Percentiles rank a stretch among this genome's conserved stretches.
Conservation (phyloP, 768 basidiomycete species). For the Pleurotus eryngii region DNA sequence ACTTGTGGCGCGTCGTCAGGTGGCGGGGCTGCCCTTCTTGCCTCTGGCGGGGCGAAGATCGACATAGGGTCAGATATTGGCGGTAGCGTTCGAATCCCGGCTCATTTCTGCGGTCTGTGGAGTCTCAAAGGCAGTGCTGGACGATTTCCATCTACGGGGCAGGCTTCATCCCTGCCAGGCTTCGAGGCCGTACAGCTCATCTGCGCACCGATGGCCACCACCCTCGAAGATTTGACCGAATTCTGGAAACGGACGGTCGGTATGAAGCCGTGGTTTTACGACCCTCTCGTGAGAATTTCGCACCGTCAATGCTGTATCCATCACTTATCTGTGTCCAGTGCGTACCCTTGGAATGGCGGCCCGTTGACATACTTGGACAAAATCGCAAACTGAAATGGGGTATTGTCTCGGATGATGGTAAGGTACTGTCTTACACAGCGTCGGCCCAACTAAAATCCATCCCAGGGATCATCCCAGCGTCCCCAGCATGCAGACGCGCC, state of each 20-base stretch:
- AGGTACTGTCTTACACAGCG: conserved; percentile 10
- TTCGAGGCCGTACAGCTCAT: conserved; percentile 54
- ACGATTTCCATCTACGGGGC: conserved; percentile 54
- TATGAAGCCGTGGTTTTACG: conserved; percentile 67
- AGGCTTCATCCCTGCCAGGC: conserved; percentile 43
- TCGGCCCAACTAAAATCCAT: not conserved
- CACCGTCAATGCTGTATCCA: conserved; percentile 12
- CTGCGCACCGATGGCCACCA: conserved; percentile 59
- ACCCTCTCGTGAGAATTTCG: conserved; percentile 42
- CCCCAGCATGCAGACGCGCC: conserved; percentile 61
- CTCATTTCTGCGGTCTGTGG: conserved; percentile 72
- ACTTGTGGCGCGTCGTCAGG: conserved; percentile 65
- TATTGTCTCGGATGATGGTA: conserved; percentile 53
- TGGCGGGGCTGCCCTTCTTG: conserved; percentile 66
- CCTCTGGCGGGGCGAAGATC: conserved; percentile 59
- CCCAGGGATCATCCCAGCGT: conserved; percentile 54
- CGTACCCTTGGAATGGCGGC: conserved; percentile 46
- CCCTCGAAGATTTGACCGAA: conserved; percentile 58
- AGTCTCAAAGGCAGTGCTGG: conserved; percentile 58
- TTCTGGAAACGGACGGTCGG: conserved; percentile 62
- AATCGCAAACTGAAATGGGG: conserved; percentile 49
- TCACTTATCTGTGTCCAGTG: conserved; percentile 37
- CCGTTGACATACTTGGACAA: conserved; percentile 42
- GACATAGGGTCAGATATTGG: conserved; percentile 75
- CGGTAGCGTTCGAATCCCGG: conserved; percentile 69